phyloP scores from a whole-genome alignment of 768 basidiomycete species.

The Daedaleopsis sinensis region DNA sequence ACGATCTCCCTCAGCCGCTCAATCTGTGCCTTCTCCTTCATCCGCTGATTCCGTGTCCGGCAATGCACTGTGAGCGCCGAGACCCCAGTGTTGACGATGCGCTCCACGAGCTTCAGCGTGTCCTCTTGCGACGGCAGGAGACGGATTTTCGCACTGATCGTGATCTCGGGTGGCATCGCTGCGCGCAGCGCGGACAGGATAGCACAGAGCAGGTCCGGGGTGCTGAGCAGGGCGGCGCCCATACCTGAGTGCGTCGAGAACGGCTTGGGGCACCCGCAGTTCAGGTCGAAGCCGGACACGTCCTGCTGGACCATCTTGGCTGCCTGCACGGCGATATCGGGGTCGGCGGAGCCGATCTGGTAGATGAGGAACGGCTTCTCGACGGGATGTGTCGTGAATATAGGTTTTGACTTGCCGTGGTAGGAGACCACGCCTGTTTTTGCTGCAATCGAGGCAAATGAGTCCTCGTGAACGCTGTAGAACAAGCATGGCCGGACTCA shows the following conservation, averaged over 20 bases:
- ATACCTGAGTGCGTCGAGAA: slow-evolving; percentile 94
- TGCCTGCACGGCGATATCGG: slow-evolving; percentile 89
- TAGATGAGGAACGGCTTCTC: slow-evolving; percentile 95
- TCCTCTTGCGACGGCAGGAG: slow-evolving; percentile 85
- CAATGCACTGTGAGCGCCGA: slow-evolving; percentile 93
- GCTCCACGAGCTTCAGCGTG: slow-evolving; percentile 86
- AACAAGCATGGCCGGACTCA: slow-evolving; percentile 35
- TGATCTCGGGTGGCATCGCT: slow-evolving; percentile 74
- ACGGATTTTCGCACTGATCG: slow-evolving; percentile 94
- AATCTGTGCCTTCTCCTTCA: slow-evolving; percentile 75
- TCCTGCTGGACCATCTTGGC: slow-evolving; percentile 86
- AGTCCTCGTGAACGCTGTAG: slow-evolving; percentile 4
- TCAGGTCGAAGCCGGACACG: slow-evolving; percentile 93
- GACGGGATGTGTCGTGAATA: slow-evolving; percentile 91
- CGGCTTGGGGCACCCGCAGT: slow-evolving; percentile 97
- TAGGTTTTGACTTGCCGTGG: slow-evolving; percentile 78
- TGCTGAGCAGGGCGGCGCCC: slow-evolving; percentile 94
- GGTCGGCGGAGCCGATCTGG: slow-evolving; percentile 91
- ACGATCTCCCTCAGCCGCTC: slow-evolving; percentile 84
- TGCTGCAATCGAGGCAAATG: slow-evolving; percentile 46
- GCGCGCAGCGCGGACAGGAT: slow-evolving; percentile 81
- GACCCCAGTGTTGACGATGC: slow-evolving; percentile 86
- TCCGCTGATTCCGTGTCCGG: slow-evolving; percentile 90
- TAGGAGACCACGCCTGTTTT: slow-evolving; percentile 86
- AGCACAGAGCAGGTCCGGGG: slow-evolving; percentile 87